Evolutionary conservation across 2,329 filamentous ascomycete species (phyloP).

Genomic region (Claviceps sp.): DNA sequence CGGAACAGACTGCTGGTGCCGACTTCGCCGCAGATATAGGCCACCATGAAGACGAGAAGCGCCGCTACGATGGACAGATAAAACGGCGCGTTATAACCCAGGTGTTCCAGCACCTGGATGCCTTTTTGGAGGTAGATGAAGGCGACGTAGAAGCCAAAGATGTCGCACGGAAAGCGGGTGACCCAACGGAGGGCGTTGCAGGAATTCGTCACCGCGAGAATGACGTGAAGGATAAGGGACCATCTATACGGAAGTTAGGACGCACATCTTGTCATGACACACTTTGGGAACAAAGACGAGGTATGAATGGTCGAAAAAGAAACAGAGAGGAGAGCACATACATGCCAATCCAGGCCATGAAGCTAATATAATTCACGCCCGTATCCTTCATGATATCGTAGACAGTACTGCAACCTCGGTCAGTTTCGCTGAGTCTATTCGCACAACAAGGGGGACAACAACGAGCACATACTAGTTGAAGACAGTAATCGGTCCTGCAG

Average conservation of each 20-base stretch:
- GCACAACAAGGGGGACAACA: not conserved
- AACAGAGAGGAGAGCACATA: constrained; percentile 22
- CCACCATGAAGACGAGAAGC: constrained; percentile 63
- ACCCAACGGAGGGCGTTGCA: constrained; percentile 85
- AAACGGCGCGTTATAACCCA: constrained; percentile 53
- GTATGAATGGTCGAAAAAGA: not conserved
- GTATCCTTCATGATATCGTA: constrained; percentile 74
- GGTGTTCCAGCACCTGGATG: constrained; percentile 67
- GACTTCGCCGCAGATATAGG: constrained; percentile 60
- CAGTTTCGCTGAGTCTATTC: too few species aligned
- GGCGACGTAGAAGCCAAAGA: constrained; percentile 87
- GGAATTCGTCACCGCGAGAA: constrained; percentile 70
- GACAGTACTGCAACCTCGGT: constrained; percentile 44
- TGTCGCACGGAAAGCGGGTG: constrained; percentile 83
- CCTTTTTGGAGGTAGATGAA: constrained; percentile 89
- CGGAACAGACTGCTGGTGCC: constrained; percentile 61
- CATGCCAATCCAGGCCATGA: constrained; percentile 87
- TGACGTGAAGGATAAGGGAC: constrained; percentile 74
- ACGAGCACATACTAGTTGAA: constrained; percentile 59
- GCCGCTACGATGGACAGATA: constrained; percentile 70
- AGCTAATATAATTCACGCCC: constrained; percentile 70
- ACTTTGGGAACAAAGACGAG: too few species aligned
- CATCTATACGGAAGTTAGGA: constrained; percentile 36
- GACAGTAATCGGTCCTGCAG: constrained; percentile 70
- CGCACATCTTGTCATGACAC: too few species aligned